Conservation (phyloP, 139 green algal genomes). For the Pleodorina starrii region DNA sequence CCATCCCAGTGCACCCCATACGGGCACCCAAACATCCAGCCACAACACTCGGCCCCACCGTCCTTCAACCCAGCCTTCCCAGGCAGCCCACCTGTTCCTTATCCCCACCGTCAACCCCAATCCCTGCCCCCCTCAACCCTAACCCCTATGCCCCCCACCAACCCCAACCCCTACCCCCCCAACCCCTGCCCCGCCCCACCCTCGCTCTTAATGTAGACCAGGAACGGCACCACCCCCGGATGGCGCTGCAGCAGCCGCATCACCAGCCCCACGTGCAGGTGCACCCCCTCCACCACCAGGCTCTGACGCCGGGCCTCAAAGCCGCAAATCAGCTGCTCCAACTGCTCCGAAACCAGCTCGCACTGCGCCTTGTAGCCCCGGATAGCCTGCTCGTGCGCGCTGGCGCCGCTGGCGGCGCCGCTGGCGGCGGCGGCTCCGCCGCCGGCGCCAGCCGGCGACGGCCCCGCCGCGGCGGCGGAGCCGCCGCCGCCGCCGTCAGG, state of each 20-base stretch:
- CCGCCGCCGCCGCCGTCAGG: background rate
- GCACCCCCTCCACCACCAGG: slow-evolving; percentile 75
- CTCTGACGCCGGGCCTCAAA: slow-evolving; percentile 50
- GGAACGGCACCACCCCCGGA: slow-evolving; percentile 89
- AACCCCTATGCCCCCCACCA: no score
- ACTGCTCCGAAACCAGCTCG: slow-evolving; percentile 81
- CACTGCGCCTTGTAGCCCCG: slow-evolving; percentile 92
- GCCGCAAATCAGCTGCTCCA: slow-evolving; percentile 81
- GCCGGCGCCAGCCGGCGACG: no score
- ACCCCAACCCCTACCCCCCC: no score
- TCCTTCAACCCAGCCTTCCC: no score
- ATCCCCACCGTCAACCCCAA: no score
- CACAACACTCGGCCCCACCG: no score
- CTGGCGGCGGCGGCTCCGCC: background rate
- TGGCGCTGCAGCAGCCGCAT: slow-evolving; percentile 79
- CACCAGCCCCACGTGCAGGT: slow-evolving; percentile 79
- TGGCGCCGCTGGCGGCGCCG: background rate
- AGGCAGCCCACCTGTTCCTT: no score
- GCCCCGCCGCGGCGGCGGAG: background rate
- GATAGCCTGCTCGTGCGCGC: slow-evolving; percentile 38
- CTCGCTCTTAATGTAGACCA: slow-evolving; percentile 86
- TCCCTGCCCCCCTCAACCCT: no score
- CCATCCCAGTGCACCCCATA: no score
- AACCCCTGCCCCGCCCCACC: no score
- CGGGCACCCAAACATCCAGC: no score